Conservation (phyloP, 768 basidiomycete species). For the Hericium coralloides region DNA sequence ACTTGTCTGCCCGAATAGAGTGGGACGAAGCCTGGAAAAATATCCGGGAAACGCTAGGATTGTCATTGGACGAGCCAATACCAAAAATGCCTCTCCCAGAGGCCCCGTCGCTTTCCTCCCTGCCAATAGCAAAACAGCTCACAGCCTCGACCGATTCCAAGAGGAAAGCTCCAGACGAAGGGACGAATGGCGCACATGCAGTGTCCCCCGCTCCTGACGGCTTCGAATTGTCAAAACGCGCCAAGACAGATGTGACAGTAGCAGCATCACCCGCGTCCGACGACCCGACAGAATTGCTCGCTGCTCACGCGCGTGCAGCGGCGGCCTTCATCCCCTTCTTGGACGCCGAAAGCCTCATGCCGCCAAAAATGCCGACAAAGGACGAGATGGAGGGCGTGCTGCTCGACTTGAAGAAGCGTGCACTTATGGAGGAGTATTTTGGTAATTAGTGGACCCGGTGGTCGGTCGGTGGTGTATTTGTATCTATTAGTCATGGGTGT, state of each 20-base stretch:
- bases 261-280: constrained; percentile 3
- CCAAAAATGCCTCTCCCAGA: constrained; percentile 41
- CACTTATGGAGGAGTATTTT: constrained; percentile 72
- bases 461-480: not conserved
- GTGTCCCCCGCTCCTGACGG: constrained; percentile 20
- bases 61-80: constrained; percentile 33
- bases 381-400: constrained; percentile 75
- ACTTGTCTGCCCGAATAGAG: not conserved
- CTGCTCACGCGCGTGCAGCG: constrained; percentile 42
- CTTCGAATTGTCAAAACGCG: constrained; percentile 21
- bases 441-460: constrained; percentile 26
- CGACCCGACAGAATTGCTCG: constrained; percentile 18
- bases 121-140: constrained; percentile 15
- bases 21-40: constrained; percentile 3
- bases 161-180: constrained; percentile 43
- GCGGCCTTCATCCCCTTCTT: constrained; percentile 70
- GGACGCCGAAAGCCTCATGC: constrained; percentile 59
- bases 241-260: constrained; percentile 17
- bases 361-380: constrained; percentile 66
- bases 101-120: constrained; percentile 14
- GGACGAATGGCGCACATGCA: constrained; percentile 14
- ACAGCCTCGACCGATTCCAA: constrained; percentile 30
- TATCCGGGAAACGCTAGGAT: constrained; percentile 8
- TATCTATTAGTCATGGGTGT: not conserved
- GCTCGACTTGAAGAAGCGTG: constrained; percentile 70